phyloP scores from a whole-genome alignment of 139 green algal species.

The Asterochloris sp. region DNA sequence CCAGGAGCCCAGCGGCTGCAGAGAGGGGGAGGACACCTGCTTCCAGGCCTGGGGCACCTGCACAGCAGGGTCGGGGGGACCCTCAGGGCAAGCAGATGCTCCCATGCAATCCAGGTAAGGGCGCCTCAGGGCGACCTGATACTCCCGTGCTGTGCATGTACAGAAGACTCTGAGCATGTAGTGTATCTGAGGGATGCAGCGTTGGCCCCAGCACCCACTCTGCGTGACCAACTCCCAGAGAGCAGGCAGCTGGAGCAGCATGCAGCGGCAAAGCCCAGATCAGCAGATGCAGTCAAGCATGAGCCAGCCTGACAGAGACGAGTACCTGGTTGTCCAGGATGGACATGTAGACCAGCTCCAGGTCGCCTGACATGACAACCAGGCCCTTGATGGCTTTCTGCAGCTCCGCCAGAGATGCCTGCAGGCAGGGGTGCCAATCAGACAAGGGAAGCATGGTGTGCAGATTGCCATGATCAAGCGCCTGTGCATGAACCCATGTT shows the following conservation, averaged over 20 bases:
- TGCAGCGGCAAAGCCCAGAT: not conserved
- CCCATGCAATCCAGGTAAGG: too few species aligned
- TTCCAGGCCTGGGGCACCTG: constrained; percentile 75
- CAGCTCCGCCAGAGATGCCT: constrained; percentile 56
- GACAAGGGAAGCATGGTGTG: too few species aligned
- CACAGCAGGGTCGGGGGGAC: not conserved
- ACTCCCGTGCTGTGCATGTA: not conserved
- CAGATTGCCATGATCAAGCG: too few species aligned
- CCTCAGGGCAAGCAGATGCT: not conserved
- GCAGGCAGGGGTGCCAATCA: too few species aligned
- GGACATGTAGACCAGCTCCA: constrained; percentile 71
- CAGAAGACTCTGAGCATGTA: not conserved
- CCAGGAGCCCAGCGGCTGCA: constrained; percentile 80
- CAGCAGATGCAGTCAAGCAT: too few species aligned
- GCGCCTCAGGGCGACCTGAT: too few species aligned
- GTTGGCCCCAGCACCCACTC: not conserved
- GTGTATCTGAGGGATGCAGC: not conserved
- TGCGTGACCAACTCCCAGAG: not conserved
- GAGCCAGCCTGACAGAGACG: too few species aligned
- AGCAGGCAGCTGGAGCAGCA: not conserved
- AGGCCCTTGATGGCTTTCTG: constrained; percentile 77
- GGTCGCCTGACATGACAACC: constrained; percentile 80
- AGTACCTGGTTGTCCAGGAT: constrained; percentile 71
- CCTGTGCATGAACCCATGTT: too few species aligned
- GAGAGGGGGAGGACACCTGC: constrained; percentile 66